These are phyloP conservation scores for Gossypium mustelinum DNA, from an alignment of 345 rosid species.

Conservation along the genomic window DNA sequence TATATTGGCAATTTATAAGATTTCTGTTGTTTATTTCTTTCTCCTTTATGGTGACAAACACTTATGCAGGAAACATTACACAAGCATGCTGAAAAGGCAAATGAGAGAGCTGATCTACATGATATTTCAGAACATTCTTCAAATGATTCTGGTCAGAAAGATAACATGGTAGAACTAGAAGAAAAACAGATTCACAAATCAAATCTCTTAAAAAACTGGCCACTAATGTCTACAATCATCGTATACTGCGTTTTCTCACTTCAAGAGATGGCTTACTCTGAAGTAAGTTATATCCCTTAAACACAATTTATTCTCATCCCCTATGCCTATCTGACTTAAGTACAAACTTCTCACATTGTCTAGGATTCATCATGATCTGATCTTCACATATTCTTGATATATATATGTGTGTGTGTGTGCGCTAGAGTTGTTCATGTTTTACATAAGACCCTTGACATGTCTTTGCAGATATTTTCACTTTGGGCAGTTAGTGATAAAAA, in stretches of 20 bases:
- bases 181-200: constrained; percentile 20
- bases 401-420: too few species aligned
- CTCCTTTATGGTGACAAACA: neutral
- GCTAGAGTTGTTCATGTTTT: neutral
- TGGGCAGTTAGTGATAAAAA: constrained; percentile 63
- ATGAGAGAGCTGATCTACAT: constrained; percentile 14
- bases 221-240: constrained; percentile 49
- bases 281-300: constrained; percentile 32
- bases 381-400: neutral
- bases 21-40: neutral
- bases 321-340: neutral
- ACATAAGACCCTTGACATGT: neutral
- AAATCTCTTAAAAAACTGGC: constrained; percentile 51
- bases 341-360: neutral
- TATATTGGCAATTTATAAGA: neutral
- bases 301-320: neutral
- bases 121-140: constrained; percentile 24
- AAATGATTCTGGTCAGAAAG: constrained; percentile 23
- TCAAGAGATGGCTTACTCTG: constrained; percentile 61
- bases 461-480: constrained; percentile 45
- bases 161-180: constrained; percentile 12
- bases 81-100: constrained; percentile 27
- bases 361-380: neutral
- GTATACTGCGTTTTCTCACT: constrained; percentile 62
- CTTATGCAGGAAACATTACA: constrained; percentile 51